Conservation (phyloP, 176 grass and related monocot species). For the Musa troglodytarum region DNA sequence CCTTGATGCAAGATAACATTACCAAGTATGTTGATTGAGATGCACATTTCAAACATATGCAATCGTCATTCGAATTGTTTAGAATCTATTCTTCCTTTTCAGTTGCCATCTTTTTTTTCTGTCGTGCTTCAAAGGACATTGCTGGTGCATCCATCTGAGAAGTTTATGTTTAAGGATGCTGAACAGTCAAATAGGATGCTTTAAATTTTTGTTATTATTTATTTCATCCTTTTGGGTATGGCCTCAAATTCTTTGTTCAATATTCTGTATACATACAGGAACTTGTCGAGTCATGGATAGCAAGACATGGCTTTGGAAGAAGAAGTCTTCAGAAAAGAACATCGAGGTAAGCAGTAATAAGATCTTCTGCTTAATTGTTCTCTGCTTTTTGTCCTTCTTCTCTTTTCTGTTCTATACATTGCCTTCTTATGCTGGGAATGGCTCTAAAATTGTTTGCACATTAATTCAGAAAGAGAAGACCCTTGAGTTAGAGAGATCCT, state of each 20-base stretch:
- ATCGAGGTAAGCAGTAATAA: neutral
- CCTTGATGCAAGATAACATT: too few relatives aligned
- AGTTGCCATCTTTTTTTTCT: neutral
- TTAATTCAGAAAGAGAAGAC: slow-evolving; percentile 23
- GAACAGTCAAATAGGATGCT: too few relatives aligned
- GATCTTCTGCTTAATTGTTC: neutral
- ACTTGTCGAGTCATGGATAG: neutral
- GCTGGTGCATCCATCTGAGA: neutral
- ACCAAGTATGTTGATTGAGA: too few relatives aligned
- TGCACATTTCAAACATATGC: too few relatives aligned
- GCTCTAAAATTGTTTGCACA: too few relatives aligned
- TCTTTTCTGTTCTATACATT: neutral
- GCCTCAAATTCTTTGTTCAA: neutral
- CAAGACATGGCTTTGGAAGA: slow-evolving; percentile 16
- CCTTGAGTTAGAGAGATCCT: slow-evolving; percentile 23
- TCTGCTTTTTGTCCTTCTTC: neutral
- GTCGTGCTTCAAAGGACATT: neutral
- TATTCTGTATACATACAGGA: neutral
- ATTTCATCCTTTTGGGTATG: neutral
- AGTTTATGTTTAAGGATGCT: neutral
- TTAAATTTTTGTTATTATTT: too few relatives aligned
- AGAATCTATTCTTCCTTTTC: neutral
- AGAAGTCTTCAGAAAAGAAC: neutral
- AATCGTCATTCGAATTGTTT: too few relatives aligned
- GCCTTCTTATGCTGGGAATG: too few relatives aligned